These are phyloP conservation scores for Echria macrotheca DNA, from an alignment of 495 filamentous ascomycete genomes.

Conservation along the genomic window DNA sequence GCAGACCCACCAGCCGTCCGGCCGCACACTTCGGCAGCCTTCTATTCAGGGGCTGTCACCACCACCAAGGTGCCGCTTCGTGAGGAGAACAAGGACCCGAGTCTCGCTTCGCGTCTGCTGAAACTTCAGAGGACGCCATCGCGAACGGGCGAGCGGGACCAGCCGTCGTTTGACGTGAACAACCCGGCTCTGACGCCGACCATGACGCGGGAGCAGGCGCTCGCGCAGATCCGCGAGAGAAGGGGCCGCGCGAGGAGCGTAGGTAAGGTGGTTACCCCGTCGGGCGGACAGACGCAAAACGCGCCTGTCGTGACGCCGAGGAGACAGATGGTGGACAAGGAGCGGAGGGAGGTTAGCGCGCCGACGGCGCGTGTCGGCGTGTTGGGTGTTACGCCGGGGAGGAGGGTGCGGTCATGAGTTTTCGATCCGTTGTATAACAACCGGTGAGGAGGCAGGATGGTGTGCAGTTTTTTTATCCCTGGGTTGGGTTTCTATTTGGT, in stretches of 20 bases:
- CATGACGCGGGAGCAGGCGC: constrained; percentile 54
- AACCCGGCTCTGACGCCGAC: constrained; percentile 49
- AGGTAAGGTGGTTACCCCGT: neutral
- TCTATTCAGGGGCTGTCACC: constrained; percentile 37
- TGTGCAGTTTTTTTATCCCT: neutral
- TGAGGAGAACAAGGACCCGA: constrained; percentile 25
- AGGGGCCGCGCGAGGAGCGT: constrained; percentile 39
- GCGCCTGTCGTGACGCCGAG: constrained; percentile 34
- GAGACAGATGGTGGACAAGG: constrained; percentile 32
- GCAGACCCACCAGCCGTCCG: constrained; percentile 13
- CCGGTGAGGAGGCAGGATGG: no score
- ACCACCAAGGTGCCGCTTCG: constrained; percentile 46
- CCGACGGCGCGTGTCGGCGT: constrained; percentile 22
- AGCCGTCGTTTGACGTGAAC: constrained; percentile 38
- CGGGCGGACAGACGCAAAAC: neutral
- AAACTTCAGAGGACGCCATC: constrained; percentile 33
- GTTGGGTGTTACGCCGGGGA: constrained; percentile 1
- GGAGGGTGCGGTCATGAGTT: constrained; percentile 14
- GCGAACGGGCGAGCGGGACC: constrained; percentile 11
- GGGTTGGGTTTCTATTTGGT: neutral
- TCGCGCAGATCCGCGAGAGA: constrained; percentile 50
- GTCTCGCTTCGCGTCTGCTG: constrained; percentile 21
- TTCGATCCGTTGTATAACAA: neutral
- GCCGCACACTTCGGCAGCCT: constrained; percentile 34
- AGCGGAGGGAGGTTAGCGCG: constrained; percentile 40